These are phyloP conservation scores for Setomelanomma holmii DNA, from an alignment of 2,329 filamentous ascomycete species.

Conservation along the genomic window DNA sequence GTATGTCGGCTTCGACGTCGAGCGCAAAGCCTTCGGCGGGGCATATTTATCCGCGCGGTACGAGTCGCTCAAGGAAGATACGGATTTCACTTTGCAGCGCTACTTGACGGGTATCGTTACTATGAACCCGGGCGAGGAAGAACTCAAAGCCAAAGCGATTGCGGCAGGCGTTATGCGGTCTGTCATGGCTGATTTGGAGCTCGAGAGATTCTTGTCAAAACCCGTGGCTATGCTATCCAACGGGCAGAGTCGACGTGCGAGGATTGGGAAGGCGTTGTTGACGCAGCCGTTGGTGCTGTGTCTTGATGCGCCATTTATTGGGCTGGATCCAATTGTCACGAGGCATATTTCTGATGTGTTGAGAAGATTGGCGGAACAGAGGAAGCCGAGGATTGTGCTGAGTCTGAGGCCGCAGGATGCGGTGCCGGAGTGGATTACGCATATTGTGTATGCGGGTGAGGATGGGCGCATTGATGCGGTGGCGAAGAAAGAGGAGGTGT, in stretches of 20 bases:
- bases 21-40: conserved; percentile 65
- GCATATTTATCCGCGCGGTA: conserved; percentile 90
- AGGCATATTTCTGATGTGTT: conserved; percentile 75
- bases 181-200: conserved; percentile 72
- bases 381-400: conserved; percentile 75
- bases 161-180: conserved; percentile 60
- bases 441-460: conserved; percentile 75
- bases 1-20: conserved; percentile 89
- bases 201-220: conserved; percentile 74
- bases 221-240: conserved; percentile 92
- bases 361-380: conserved; percentile 68
- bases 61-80: conserved; percentile 84
- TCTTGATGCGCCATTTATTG: conserved; percentile 83
- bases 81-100: conserved; percentile 83
- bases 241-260: conserved; percentile 84
- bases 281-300: conserved; percentile 80
- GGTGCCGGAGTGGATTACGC: conserved; percentile 88
- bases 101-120: conserved; percentile 84
- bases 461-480: conserved; percentile 70
- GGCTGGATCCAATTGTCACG: conserved; percentile 84
- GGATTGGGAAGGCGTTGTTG: conserved; percentile 86
- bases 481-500: conserved; percentile 70
- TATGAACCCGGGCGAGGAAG: conserved; percentile 72
- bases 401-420: conserved; percentile 84
- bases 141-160: conserved; percentile 54